Base-by-base conservation (phyloP, 331 rosid genomes). In the Acacia concinna region DNA sequence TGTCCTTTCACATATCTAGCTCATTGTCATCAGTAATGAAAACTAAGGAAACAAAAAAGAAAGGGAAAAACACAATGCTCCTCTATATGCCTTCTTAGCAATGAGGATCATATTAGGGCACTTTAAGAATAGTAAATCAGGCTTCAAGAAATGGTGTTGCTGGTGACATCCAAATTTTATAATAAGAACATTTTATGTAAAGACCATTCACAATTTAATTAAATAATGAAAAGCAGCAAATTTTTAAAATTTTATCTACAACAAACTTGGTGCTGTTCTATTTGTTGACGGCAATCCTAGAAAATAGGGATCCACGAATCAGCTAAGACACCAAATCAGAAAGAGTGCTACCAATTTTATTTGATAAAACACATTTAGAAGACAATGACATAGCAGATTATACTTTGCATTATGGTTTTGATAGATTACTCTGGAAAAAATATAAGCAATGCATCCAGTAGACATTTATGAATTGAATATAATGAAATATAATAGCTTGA, bases 51-150 rank as follows among this genome's bases (percentile, higher is more conserved):
- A 28, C 20, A 44, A 34, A 64, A 64, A 8, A 32, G 7, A 64
- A 32, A 64, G 40, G 5, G 28, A 32, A 75, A 38, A 28, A 28
- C 34, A 25, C 1, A 27, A 12, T n/a, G 54, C 25, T 75, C 30
- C 20, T 66, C 67, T 69, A 62, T 68, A 59, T 52, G 40, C 41
- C 63, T 71, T 59, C 57, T 74, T 62, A 32, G 72, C 59, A 64
- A 41, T 27, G n/a, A 40, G 8, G 76, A 20, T 62, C 28, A 69
- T 34, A 37, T 23, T 30, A 51, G n/a, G 68, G 34, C 30, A 59
- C 66, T 25, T 59, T 3, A 59, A 59, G 66, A 27, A 59, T 59
- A 14, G 66, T 27, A 27, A 12, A 59, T 59, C 35, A 59, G 18
- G 43, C 8, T 27, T 69, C 70, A 74, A 17, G 27, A 75, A 74